phyloP scores from a whole-genome alignment of 495 filamentous ascomycete species.

The Talaromyces thailandensis region DNA sequence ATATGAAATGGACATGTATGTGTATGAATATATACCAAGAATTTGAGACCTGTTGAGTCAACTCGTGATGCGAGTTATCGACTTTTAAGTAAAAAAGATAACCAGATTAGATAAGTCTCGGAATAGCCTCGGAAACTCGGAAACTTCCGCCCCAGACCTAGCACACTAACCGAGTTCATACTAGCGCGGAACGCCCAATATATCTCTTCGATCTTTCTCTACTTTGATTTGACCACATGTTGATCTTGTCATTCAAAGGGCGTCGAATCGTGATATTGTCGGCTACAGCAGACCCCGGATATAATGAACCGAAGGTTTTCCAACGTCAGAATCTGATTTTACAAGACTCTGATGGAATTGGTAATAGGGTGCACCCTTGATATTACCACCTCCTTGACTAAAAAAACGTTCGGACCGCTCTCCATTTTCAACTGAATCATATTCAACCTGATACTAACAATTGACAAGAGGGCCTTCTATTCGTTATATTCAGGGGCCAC shows the following conservation, averaged over 20 bases:
- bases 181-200: neutral
- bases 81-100: neutral
- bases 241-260: neutral
- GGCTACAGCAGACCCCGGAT: too few species aligned
- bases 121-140: neutral
- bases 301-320: too few species aligned
- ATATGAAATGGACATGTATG: neutral
- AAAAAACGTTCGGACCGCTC: too few species aligned
- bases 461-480: too few species aligned
- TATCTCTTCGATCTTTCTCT: neutral
- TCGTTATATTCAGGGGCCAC: too few species aligned
- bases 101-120: neutral
- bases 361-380: too few species aligned
- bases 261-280: neutral
- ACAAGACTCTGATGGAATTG: too few species aligned
- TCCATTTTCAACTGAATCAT: too few species aligned
- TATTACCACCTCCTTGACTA: too few species aligned
- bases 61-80: neutral
- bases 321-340: too few species aligned
- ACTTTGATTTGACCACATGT: neutral
- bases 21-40: neutral
- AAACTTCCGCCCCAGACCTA: neutral
- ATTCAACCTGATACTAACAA: too few species aligned
- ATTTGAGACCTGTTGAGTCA: neutral
- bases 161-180: neutral